Evolutionary conservation across 495 filamentous ascomycete genomes (phyloP).

Genomic region (Hypoxylon subgilvum): DNA sequence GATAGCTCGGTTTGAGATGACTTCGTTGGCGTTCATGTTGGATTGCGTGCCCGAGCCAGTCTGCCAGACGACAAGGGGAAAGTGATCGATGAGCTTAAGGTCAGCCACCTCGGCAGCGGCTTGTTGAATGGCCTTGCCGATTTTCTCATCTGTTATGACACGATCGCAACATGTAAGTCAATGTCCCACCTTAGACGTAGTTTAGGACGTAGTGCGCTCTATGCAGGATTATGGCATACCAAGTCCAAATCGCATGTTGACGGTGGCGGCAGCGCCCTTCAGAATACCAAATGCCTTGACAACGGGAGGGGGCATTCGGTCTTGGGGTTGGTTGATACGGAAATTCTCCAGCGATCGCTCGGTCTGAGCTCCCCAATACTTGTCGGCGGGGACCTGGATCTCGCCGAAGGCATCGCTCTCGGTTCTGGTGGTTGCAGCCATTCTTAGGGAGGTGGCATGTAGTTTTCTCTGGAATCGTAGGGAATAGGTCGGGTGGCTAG

Average conservation of each 20-base stretch:
- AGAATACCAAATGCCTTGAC: slow-evolving; percentile 94
- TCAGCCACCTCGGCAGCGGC: slow-evolving; percentile 92
- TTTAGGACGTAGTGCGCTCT: slow-evolving; percentile 22
- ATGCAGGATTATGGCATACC: slow-evolving; percentile 62
- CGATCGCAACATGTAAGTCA: slow-evolving; percentile 31
- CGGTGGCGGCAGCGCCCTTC: slow-evolving; percentile 93
- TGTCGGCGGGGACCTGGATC: slow-evolving; percentile 87
- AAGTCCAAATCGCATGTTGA: slow-evolving; percentile 94
- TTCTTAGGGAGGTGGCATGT: slow-evolving; percentile 56
- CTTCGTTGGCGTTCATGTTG: slow-evolving; percentile 99
- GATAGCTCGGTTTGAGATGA: slow-evolving; percentile 99
- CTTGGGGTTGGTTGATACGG: slow-evolving; percentile 97
- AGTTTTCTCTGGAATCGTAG: slow-evolving; percentile 48
- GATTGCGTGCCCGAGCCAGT: slow-evolving; percentile 98
- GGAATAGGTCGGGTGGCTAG: slow-evolving; percentile 31
- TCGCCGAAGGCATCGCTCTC: slow-evolving; percentile 98
- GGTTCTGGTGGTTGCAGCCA: slow-evolving; percentile 67
- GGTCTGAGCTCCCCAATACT: slow-evolving; percentile 99
- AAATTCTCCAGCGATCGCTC: slow-evolving; percentile 97
- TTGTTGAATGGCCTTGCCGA: slow-evolving; percentile 92
- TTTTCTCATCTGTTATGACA: slow-evolving; percentile 71
- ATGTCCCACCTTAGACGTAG: slow-evolving; percentile 4
- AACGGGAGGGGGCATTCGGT: slow-evolving; percentile 95
- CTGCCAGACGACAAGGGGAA: slow-evolving; percentile 98
- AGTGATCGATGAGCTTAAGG: slow-evolving; percentile 95